phyloP scores from a whole-genome alignment of 495 filamentous ascomycete species.

The Podospora pseudocomata region DNA sequence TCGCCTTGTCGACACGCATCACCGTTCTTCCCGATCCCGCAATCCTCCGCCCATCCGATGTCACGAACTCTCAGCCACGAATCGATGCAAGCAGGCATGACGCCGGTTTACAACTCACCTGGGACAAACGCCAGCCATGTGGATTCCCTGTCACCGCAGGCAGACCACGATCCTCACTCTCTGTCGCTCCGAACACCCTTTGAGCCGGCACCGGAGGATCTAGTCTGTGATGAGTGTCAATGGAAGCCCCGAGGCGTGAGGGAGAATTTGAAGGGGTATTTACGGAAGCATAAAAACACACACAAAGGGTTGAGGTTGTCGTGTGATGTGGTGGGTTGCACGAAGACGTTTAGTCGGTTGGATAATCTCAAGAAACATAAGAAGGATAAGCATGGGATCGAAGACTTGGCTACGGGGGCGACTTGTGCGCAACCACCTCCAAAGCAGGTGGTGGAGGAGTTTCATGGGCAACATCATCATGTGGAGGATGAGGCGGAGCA shows the following conservation, averaged over 20 bases:
- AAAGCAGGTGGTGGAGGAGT: constrained; percentile 22
- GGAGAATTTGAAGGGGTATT: constrained; percentile 38
- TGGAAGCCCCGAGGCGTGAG: constrained; percentile 38
- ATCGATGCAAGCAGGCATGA: constrained; percentile 20
- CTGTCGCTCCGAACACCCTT: background rate
- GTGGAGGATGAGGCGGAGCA: constrained; percentile 18
- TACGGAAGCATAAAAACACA: constrained; percentile 40
- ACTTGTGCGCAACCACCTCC: constrained; percentile 6
- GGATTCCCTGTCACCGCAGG: constrained; percentile 18
- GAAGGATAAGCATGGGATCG: constrained; percentile 38
- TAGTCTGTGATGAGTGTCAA: constrained; percentile 37
- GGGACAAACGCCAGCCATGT: constrained; percentile 13
- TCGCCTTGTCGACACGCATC: constrained; percentile 17
- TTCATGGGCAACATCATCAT: constrained; percentile 16
- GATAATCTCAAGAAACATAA: constrained; percentile 45
- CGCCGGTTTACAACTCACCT: constrained; percentile 17
- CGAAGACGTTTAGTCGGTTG: constrained; percentile 40
- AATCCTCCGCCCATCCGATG: constrained; percentile 15
- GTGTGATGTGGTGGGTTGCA: constrained; percentile 35
- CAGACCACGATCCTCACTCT: constrained; percentile 15
- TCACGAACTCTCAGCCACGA: constrained; percentile 28
- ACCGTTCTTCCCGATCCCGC: constrained; percentile 21
- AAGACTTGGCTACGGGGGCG: constrained; percentile 23
- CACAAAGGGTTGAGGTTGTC: constrained; percentile 34
- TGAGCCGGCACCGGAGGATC: constrained; percentile 24